Evolutionary conservation across 2,329 filamentous ascomycete genomes (phyloP).

Genomic region (Keithomyces neogunnii): DNA sequence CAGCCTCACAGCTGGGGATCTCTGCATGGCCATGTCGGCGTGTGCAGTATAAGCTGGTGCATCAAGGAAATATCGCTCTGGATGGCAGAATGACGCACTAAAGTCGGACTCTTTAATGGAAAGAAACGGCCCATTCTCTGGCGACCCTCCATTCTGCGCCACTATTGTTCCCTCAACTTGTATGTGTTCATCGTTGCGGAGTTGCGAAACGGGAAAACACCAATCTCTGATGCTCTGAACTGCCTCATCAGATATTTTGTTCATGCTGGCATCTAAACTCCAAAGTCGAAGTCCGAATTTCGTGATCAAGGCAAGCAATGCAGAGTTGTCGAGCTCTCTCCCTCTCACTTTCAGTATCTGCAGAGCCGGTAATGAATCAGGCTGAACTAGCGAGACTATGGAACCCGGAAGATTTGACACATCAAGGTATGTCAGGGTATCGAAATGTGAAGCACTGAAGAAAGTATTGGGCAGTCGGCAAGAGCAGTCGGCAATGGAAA

Average conservation of each 20-base stretch:
- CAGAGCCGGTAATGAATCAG: slow-evolving; percentile 33
- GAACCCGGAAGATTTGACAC: slow-evolving; percentile 41
- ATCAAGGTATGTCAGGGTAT: slow-evolving; percentile 42
- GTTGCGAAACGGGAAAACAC: slow-evolving; percentile 23
- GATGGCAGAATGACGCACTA: slow-evolving; percentile 36
- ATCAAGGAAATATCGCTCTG: slow-evolving; percentile 39
- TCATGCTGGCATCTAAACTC: slow-evolving; percentile 48
- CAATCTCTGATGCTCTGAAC: slow-evolving; percentile 22
- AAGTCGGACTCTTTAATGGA: slow-evolving; percentile 38
- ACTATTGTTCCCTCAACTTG: slow-evolving; percentile 37
- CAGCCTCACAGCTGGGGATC: background rate
- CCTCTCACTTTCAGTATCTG: slow-evolving; percentile 42
- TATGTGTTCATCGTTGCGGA: slow-evolving; percentile 30
- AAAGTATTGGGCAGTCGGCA: slow-evolving; percentile 31
- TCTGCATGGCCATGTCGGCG: background rate
- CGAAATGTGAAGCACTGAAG: slow-evolving; percentile 28
- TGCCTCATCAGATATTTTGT: slow-evolving; percentile 39
- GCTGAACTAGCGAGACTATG: slow-evolving; percentile 25
- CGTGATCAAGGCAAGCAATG: slow-evolving; percentile 18
- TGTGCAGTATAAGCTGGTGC: slow-evolving; percentile 27
- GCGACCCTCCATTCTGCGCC: slow-evolving; percentile 18
- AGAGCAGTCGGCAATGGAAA: slow-evolving; percentile 37
- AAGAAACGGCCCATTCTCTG: slow-evolving; percentile 31
- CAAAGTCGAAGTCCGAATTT: slow-evolving; percentile 37
- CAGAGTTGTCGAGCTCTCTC: slow-evolving; percentile 35